phyloP scores from a whole-genome alignment of 1,284 basidiomycete species.

The Ceratobasidium sp. region DNA sequence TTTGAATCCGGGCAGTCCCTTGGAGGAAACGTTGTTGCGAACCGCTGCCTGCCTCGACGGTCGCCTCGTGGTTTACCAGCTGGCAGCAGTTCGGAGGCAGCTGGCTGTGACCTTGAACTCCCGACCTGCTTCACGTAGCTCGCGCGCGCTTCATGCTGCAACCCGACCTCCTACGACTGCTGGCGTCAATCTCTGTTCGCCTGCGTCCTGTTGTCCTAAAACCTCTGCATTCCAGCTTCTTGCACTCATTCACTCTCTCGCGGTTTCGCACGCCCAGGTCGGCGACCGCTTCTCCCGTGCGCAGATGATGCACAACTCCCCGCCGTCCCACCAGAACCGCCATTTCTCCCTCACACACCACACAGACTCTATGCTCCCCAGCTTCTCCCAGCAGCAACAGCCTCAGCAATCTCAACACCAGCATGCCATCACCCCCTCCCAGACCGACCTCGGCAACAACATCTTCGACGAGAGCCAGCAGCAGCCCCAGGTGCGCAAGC shows the following conservation, averaged over 20 bases:
- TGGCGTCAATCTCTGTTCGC: conserved; percentile 2
- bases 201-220: background rate
- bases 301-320: conserved; percentile 42
- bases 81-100: too few relatives aligned
- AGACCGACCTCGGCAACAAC: conserved; percentile 6
- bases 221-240: background rate
- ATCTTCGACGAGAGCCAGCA: conserved; percentile 24
- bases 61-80: too few relatives aligned
- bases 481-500: conserved; percentile 36
- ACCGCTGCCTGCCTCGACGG: too few relatives aligned
- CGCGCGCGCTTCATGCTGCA: conserved; percentile 23
- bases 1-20: too few relatives aligned
- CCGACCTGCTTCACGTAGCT: too few relatives aligned
- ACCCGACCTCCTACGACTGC: conserved; percentile 20
- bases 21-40: too few relatives aligned
- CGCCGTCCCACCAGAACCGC: conserved; percentile 33
- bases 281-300: conserved; percentile 37
- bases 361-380: conserved; percentile 24
- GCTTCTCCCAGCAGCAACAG: conserved; percentile 27
- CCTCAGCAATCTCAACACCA: conserved; percentile 17
- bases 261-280: conserved; percentile 41
- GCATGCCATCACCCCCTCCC: conserved; percentile 6
- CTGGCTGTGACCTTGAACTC: too few relatives aligned
- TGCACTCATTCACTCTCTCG: conserved; percentile 25
- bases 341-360: conserved; percentile 17